Evolutionary conservation across 805 yeast genomes (phyloP), one percentile per base, ranked within the genome.

Genomic region (Kodamaea lidongshanica): DNA sequence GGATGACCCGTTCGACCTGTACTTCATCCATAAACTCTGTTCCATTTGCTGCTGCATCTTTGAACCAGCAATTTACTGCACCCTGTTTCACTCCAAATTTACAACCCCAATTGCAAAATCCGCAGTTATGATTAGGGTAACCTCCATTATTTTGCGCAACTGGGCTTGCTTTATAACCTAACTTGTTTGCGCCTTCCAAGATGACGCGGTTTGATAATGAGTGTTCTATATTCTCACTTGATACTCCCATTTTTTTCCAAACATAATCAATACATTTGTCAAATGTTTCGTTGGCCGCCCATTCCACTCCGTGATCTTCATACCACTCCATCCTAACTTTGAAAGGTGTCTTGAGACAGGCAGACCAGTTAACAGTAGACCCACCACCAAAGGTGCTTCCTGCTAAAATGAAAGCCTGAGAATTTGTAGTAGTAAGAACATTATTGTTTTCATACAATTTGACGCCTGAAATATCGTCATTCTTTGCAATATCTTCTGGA

Each of bases 381-480:
- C 77, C 78, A 7, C 77, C 79, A 6, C 79, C 79, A 31, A 72
- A 65, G 1, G 72, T 68, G 3, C 74, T 39, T 5, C 77, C 79
- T 1, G 77, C 74, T 25, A 71, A 44, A 4, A 68, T 36, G 7
- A 54, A 33, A 7, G 59, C 27, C 25, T 58, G 57, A 23, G 56
- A 57, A 38, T 59, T 63, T 6, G 26, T 30, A 6, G 67, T 39
- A 10, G 57, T 30, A 2, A 70, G 6, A 3, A 44, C 27, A 3
- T 73, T 75, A 2, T 48, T 46, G 7, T 38, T 34, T 42, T 72
- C 76, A 41, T 56, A 70, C 28, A 66, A 44, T 5, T 48, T 50
- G 4, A 37, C 41, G 5, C 69, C 73, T 13, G 53, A 61, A 4
- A 30, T 33, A 20, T 70, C 75, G 30, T 48, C 44, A 33, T 59